Evolutionary conservation across 2,329 filamentous ascomycete genomes (phyloP).

Genomic region (Verticillium albo-atrum): DNA sequence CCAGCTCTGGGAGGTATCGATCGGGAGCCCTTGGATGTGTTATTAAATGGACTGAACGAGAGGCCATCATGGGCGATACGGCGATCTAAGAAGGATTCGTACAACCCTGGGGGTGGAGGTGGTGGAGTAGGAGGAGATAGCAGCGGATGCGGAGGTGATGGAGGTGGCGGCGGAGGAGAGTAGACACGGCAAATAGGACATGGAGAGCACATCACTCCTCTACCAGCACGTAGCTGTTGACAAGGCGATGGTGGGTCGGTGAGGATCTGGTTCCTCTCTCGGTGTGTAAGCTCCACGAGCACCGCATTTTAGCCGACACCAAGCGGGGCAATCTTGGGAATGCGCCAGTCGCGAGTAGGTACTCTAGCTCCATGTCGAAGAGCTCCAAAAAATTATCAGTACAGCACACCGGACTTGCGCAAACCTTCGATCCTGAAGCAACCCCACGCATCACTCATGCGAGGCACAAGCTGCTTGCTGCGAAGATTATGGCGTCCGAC

Average conservation of each 20-base stretch:
- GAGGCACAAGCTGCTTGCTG: background rate
- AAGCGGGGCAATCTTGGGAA: too few relatives aligned
- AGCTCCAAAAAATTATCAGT: background rate
- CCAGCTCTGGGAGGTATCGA: background rate
- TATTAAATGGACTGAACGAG: background rate
- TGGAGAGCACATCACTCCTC: too few relatives aligned
- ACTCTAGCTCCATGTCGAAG: too few relatives aligned
- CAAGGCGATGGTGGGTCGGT: too few relatives aligned
- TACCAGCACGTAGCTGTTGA: too few relatives aligned
- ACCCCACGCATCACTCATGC: background rate
- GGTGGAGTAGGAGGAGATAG: background rate
- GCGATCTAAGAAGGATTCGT: background rate
- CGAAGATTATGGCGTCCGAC: background rate
- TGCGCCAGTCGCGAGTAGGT: too few relatives aligned
- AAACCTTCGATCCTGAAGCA: background rate
- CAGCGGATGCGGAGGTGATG: slow-evolving; percentile 3
- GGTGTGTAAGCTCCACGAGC: too few relatives aligned
- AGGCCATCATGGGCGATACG: background rate
- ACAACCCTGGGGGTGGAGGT: background rate
- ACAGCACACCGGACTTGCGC: background rate
- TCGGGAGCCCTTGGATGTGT: background rate
- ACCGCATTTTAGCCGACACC: too few relatives aligned
- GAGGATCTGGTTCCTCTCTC: too few relatives aligned
- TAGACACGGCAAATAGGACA: too few relatives aligned
- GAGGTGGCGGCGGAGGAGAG: slow-evolving; percentile 2